phyloP scores from a whole-genome alignment of 169 alveolate species.

The Plasmodium malariae region DNA sequence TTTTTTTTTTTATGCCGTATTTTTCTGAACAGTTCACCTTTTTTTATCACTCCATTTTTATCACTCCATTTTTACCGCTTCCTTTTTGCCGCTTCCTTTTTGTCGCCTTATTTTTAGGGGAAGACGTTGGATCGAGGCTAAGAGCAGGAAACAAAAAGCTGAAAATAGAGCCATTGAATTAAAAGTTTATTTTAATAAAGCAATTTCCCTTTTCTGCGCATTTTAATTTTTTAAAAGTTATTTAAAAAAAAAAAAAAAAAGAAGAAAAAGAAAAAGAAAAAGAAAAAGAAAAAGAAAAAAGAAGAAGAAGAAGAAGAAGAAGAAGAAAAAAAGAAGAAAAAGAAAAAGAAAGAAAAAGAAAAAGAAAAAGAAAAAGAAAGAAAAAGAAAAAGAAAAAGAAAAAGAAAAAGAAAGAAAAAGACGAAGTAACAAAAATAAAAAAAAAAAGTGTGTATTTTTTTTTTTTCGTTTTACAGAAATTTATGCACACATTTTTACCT shows the following conservation, averaged over 20 bases:
- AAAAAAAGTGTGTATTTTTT: no score
- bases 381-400: no score
- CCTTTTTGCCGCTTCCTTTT: neutral
- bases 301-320: no score
- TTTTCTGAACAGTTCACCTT: no score
- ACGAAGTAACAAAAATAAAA: no score
- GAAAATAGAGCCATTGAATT: slow-evolving; percentile 90
- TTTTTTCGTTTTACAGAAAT: no score
- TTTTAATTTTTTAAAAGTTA: neutral
- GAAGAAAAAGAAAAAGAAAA: neutral
- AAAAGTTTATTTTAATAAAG: slow-evolving; percentile 5
- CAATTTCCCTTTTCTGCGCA: neutral
- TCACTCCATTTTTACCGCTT: neutral
- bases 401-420: no score
- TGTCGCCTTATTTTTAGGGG: slow-evolving; percentile 78
- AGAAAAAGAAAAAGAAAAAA: neutral
- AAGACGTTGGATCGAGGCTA: slow-evolving; percentile 89
- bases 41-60: neutral
- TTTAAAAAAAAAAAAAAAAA: no score
- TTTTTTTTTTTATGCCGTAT: neutral
- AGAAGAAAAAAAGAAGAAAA: no score
- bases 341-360: no score
- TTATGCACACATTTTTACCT: no score
- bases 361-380: no score
- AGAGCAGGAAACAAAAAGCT: slow-evolving; percentile 90